Base-by-base conservation (phyloP, 2,329 filamentous ascomycete species). In the Orbilia ellipsospora region DNA sequence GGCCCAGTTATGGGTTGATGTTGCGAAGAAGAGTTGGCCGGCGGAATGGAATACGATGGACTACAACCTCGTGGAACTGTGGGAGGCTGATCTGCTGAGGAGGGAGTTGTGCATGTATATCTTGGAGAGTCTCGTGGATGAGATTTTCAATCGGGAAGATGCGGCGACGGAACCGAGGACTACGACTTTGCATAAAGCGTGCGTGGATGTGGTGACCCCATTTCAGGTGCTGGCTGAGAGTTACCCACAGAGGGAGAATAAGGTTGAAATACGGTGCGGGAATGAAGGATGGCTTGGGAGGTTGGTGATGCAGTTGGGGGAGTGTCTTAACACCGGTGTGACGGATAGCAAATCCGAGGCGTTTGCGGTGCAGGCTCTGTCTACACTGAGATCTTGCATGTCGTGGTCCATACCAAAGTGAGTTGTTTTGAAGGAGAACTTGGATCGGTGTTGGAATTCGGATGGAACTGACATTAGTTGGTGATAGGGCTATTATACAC, bases 21-120 rank as follows among this genome's bases (percentile, higher is more conserved):
- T 97, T 63, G 93, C 94, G 48, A 98, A 98, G 84, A 88, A 94
- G 80, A 92, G 89, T 81, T 99, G 95, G 95, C 92, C 87, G n/a
- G 86, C 88, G 36, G 91, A 95, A 77, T 99, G 96, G 95, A 89
- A 91, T 85, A 90, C 96, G 81, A 97, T 99, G 94, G 96, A 99
- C 82, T 84, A 89, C 77, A 86, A 92, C 80, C 86, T 99, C 66
- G 88, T 94, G 52, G 87, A 89, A 80, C 86, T 98, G 18, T 99
- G 95, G 95, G 84, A 85, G 26, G 78, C 78, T 26, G 84, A 84
- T 64, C 81, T 87, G 40, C 85, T 87, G 55, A 90, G 93, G 81
- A 95, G 96, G 82, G 91, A 95, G 81, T 88, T 98, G 66, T 94
- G 97, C 36, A 86, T 99, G 40, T 91, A 90, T 73, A 88, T 98